Conservation (phyloP, 106 monocot species). For the Platanthera zijinensis region DNA sequence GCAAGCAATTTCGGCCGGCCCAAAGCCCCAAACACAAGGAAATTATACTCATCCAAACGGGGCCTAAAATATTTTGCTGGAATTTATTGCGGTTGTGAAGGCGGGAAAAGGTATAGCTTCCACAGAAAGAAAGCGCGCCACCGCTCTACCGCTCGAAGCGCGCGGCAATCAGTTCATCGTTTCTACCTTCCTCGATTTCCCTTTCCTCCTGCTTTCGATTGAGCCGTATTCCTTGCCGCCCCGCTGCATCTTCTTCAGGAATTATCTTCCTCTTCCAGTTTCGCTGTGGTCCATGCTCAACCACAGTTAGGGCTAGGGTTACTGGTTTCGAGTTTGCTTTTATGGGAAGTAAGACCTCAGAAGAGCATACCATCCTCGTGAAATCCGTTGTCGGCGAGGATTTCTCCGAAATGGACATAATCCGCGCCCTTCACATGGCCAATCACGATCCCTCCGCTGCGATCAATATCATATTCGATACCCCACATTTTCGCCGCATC, state of each 20-base stretch:
- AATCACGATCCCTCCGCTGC: slow-evolving; percentile 77
- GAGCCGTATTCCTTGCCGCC: background rate
- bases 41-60: too few relatives aligned
- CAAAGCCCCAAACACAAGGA: too few relatives aligned
- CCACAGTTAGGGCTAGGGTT: slow-evolving; percentile 9
- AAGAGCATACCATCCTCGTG: slow-evolving; percentile 53
- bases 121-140: too few relatives aligned
- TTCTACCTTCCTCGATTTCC: background rate
- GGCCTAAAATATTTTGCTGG: too few relatives aligned
- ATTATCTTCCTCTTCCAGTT: background rate
- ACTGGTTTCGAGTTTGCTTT: background rate
- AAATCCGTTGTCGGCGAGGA: slow-evolving; percentile 53
- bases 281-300: background rate
- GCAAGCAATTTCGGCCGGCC: too few relatives aligned
- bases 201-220: background rate
- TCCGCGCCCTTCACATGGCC: slow-evolving; percentile 88
- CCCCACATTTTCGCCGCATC: slow-evolving; percentile 24
- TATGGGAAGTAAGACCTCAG: slow-evolving; percentile 56
- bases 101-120: too few relatives aligned
- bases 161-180: background rate
- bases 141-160: background rate
- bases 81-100: too few relatives aligned
- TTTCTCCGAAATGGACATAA: slow-evolving; percentile 76
- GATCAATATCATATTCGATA: slow-evolving; percentile 93
- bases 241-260: background rate